Conservation (phyloP, 2,329 filamentous ascomycete species). For the Exophiala oligosperma region DNA sequence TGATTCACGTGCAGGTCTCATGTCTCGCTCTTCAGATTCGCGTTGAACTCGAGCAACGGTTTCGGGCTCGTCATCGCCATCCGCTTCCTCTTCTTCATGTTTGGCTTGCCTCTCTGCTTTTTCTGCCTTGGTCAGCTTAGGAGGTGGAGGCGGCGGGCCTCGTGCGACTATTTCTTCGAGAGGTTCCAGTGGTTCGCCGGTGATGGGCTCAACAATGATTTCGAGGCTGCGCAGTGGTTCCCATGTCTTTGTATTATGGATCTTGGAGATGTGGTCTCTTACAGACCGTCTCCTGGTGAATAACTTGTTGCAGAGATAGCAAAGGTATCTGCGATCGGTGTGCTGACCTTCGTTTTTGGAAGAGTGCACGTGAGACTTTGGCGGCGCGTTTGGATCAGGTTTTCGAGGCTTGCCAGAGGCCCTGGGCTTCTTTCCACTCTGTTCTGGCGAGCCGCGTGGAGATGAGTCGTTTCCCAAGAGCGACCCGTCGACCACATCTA, state of each 20-base stretch:
- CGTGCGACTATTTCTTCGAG: conserved; percentile 28
- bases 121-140: conserved; percentile 18
- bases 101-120: conserved; percentile 15
- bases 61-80: not conserved
- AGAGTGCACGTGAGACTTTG: conserved; percentile 26
- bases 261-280: conserved; percentile 30
- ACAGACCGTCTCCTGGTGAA: conserved; percentile 30
- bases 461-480: conserved; percentile 5
- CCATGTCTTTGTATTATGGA: conserved; percentile 30
- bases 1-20: not conserved
- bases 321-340: conserved; percentile 30
- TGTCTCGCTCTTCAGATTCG: not conserved
- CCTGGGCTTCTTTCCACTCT: conserved; percentile 17
- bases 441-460: conserved; percentile 4
- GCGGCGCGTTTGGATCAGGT: conserved; percentile 14
- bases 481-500: conserved; percentile 12
- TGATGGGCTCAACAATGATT: conserved; percentile 28
- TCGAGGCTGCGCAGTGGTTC: conserved; percentile 28
- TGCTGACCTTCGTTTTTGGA: conserved; percentile 32
- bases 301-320: conserved; percentile 30
- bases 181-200: conserved; percentile 28
- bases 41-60: conserved; percentile 2
- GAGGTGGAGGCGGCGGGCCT: conserved; percentile 26
- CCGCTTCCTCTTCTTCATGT: conserved; percentile 8
- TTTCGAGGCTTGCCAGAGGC: conserved; percentile 24